A percentile compares a stretch with the other conserved stretches of the same genome.
phyloP scores from a whole-genome alignment of 2,329 filamentous ascomycete species.

The Alternaria sp. region DNA sequence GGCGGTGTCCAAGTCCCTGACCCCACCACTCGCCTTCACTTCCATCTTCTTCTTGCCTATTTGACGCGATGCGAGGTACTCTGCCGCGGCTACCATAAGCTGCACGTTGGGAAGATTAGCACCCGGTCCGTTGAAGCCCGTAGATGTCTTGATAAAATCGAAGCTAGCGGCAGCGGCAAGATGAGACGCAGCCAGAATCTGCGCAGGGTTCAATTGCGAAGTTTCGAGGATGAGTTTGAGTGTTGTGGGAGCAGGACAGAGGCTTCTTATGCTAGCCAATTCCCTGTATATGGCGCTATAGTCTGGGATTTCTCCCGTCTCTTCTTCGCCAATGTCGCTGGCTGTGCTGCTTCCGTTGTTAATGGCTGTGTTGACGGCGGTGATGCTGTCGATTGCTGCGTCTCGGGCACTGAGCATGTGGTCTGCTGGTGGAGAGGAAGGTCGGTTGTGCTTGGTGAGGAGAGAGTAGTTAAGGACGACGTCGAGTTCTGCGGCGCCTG shows the following conservation, averaged over 20 bases:
- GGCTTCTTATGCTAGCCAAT: slow-evolving; percentile 60
- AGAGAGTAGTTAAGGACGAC: slow-evolving; percentile 65
- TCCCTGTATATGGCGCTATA: slow-evolving; percentile 63
- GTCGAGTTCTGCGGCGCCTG: slow-evolving; percentile 65
- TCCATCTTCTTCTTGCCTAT: slow-evolving; percentile 52
- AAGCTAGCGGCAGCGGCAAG: slow-evolving; percentile 62
- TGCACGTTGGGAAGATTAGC: slow-evolving; percentile 62
- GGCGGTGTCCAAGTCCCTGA: slow-evolving; percentile 61
- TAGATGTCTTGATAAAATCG: slow-evolving; percentile 69
- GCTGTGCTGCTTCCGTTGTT: slow-evolving; percentile 28
- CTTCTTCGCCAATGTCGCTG: slow-evolving; percentile 13
- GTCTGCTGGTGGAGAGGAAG: slow-evolving; percentile 12
- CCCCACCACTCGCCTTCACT: slow-evolving; percentile 68
- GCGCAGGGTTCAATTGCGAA: slow-evolving; percentile 57
- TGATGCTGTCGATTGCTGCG: slow-evolving; percentile 47
- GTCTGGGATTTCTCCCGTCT: slow-evolving; percentile 44
- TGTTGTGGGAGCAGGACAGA: slow-evolving; percentile 55
- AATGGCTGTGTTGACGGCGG: slow-evolving; percentile 44
- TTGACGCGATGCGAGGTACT: slow-evolving; percentile 52
- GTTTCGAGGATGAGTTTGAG: slow-evolving; percentile 69
- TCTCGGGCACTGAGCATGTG: slow-evolving; percentile 27
- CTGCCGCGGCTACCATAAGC: slow-evolving; percentile 62
- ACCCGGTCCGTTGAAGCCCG: slow-evolving; percentile 65
- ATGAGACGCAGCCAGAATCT: slow-evolving; percentile 64
- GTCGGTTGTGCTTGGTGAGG: slow-evolving; percentile 49